These are phyloP conservation scores for Gyrodon lividus DNA, from an alignment of 768 basidiomycete species.

Conservation along the genomic window DNA sequence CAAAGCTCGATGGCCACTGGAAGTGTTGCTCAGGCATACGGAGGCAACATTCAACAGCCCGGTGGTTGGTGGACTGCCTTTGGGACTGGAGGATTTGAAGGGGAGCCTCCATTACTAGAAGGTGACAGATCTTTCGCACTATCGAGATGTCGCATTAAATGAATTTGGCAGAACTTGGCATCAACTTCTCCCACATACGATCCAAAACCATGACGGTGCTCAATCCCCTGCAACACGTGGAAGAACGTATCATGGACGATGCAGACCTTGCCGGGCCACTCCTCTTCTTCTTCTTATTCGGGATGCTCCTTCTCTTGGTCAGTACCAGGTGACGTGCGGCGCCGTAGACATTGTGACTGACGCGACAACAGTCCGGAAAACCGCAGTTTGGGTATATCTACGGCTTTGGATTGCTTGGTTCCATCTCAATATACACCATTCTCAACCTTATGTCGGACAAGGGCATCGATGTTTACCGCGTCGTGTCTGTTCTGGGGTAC, in stretches of 20 bases:
- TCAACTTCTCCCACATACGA: conserved; percentile 95
- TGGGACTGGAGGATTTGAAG: conserved; percentile 92
- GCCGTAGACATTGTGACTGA: conserved; percentile 1
- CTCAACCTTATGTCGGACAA: conserved; percentile 96
- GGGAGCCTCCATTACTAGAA: conserved; percentile 93
- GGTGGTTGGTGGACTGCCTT: conserved; percentile 96
- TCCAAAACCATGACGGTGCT: conserved; percentile 93
- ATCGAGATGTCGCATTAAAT: background rate
- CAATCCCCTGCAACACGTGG: conserved; percentile 81
- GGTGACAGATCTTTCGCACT: conserved; percentile 45
- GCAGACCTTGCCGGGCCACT: conserved; percentile 96
- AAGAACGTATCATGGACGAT: conserved; percentile 98
- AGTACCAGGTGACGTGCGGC: conserved; percentile 32
- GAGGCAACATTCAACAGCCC: conserved; percentile 69
- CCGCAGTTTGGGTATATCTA: conserved; percentile 99
- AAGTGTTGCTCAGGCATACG: conserved; percentile 49
- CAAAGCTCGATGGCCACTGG: conserved; percentile 54
- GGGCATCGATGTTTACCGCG: conserved; percentile 93
- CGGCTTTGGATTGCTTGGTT: conserved; percentile 94
- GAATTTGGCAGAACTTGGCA: conserved; percentile 75
- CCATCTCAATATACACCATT: conserved; percentile 86
- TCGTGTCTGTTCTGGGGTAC: conserved; percentile 93
- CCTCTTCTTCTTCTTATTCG: conserved; percentile 94
- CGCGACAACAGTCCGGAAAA: conserved; percentile 78
- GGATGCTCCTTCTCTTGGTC: conserved; percentile 87